phyloP scores from a whole-genome alignment of 305 asterid species.

The Fraxinus floribunda region DNA sequence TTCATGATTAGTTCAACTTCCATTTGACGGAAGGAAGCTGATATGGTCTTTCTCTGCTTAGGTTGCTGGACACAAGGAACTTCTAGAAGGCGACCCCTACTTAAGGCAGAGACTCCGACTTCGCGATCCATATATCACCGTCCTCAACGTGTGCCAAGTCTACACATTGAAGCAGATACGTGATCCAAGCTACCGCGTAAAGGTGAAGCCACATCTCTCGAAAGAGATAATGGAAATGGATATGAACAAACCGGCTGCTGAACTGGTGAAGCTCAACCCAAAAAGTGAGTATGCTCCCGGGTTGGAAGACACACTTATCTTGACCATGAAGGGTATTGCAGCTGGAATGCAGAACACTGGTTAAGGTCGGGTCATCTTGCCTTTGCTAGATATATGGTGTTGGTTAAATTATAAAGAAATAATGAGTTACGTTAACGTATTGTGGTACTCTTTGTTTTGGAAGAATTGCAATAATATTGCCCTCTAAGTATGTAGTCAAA shows the following conservation, averaged over 20 bases:
- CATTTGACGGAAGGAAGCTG: neutral
- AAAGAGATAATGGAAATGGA: constrained; percentile 58
- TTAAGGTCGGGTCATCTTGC: constrained; percentile 24
- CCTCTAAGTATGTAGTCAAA: neutral
- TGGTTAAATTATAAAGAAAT: neutral
- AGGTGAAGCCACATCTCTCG: constrained; percentile 56
- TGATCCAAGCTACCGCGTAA: constrained; percentile 58
- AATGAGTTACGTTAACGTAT: neutral
- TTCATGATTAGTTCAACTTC: neutral
- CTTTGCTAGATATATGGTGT: neutral
- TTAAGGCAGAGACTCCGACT: constrained; percentile 75
- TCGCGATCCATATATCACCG: constrained; percentile 68
- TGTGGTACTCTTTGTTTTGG: neutral
- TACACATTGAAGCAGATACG: constrained; percentile 74
- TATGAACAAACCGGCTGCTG: constrained; percentile 61
- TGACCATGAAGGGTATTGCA: constrained; percentile 84
- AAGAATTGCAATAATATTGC: neutral
- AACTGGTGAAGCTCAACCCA: constrained; percentile 66
- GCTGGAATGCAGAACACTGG: constrained; percentile 89
- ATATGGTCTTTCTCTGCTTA: constrained; percentile 17
- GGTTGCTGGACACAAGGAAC: constrained; percentile 79
- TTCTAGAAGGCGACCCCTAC: constrained; percentile 76
- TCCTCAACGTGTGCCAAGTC: constrained; percentile 59
- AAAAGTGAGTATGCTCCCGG: constrained; percentile 78
- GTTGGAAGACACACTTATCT: constrained; percentile 72